Evolutionary conservation across 2,329 filamentous ascomycete genomes (phyloP).

Genomic region (Claviceps sorghi): DNA sequence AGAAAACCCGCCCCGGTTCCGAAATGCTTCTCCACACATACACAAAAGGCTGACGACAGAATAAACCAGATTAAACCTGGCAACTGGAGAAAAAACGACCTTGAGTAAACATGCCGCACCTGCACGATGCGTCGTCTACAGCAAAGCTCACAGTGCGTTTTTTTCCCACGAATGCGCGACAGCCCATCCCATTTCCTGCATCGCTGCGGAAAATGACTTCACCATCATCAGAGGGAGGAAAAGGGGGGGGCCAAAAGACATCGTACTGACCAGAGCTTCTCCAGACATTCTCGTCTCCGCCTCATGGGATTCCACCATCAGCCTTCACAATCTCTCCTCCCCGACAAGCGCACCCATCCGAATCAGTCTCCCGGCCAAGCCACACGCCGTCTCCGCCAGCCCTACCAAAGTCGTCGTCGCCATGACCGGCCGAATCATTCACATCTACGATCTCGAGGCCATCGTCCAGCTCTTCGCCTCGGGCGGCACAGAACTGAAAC

Average conservation of each 20-base stretch:
- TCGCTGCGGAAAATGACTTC: not conserved
- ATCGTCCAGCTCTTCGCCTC: constrained; percentile 40
- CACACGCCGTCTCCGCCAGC: constrained; percentile 70
- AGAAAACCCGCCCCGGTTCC: not conserved
- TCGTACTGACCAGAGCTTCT: not conserved
- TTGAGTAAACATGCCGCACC: constrained; percentile 67
- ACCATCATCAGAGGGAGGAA: not conserved
- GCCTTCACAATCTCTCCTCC: constrained; percentile 56
- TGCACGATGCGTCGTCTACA: constrained; percentile 75
- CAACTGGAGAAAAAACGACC: constrained; percentile 55
- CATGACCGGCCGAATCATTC: constrained; percentile 84
- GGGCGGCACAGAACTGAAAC: constrained; percentile 41
- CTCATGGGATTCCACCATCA: constrained; percentile 85
- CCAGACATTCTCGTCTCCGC: constrained; percentile 66
- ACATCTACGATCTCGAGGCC: constrained; percentile 78
- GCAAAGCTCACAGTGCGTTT: constrained; percentile 48
- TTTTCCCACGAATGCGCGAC: not conserved
- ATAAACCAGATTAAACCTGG: constrained; percentile 44
- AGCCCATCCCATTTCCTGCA: not conserved
- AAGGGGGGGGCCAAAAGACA: too few relatives aligned
- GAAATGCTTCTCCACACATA: too few relatives aligned
- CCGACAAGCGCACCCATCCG: constrained; percentile 41
- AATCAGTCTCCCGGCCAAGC: constrained; percentile 67
- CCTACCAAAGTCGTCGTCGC: constrained; percentile 77
- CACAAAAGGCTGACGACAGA: not conserved